Evolutionary conservation across 1,284 basidiomycete genomes (phyloP).

Genomic region (Schizopora paradoxa): DNA sequence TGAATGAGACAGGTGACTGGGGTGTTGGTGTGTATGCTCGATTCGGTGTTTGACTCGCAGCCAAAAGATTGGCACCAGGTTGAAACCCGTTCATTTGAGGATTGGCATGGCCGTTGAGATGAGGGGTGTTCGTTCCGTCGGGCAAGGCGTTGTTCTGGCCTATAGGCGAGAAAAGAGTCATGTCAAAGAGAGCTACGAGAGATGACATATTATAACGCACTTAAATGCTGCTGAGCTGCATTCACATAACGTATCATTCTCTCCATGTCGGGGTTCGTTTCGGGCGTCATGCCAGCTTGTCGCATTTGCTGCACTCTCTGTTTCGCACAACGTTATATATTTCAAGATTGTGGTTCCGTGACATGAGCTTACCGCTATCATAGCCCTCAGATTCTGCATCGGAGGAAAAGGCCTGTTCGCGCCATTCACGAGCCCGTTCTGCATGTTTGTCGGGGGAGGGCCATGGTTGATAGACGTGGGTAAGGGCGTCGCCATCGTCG

Average conservation of each 20-base stretch:
- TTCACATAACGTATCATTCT: constrained; percentile 28
- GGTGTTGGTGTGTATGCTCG: constrained; percentile 32
- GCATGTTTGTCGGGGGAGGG: too few relatives aligned
- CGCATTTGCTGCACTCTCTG: constrained; percentile 33
- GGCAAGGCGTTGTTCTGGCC: constrained; percentile 11
- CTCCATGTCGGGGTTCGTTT: constrained; percentile 32
- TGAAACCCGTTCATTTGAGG: constrained; percentile 15
- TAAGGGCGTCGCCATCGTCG: constrained; percentile 14
- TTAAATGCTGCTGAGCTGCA: constrained; percentile 17
- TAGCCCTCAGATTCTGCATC: too few relatives aligned
- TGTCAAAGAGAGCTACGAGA: not conserved
- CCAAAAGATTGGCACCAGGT: constrained; percentile 25
- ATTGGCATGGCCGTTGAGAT: constrained; percentile 22
- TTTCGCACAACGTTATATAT: not conserved
- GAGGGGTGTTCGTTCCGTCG: constrained; percentile 13
- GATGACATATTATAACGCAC: constrained; percentile 9
- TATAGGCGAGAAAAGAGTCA: not conserved
- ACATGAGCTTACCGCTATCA: too few relatives aligned
- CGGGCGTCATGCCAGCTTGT: constrained; percentile 29
- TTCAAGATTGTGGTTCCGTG: too few relatives aligned
- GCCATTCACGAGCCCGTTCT: too few relatives aligned
- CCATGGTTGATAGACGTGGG: constrained; percentile 10
- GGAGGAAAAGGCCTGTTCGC: too few relatives aligned
- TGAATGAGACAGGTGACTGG: constrained; percentile 74
- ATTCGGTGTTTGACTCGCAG: constrained; percentile 27